Evolutionary conservation across 169 alveolate genomes (phyloP), one percentile per base, ranked within the genome.

Genomic region (Babesia sp.): DNA sequence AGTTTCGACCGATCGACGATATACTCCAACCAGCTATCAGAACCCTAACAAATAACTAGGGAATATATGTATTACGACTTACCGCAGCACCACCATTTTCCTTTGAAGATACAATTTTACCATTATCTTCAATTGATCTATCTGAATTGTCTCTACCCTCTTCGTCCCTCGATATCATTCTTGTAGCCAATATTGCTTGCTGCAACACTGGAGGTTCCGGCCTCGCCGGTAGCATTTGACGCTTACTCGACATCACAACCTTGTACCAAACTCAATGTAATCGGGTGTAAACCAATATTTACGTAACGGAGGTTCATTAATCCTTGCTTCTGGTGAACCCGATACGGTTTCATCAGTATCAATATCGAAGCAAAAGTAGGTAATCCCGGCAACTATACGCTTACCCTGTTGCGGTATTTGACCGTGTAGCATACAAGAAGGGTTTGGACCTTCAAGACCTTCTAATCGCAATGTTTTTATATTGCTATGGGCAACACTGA

Each of bases 381-480:
- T 79, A 7, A 59, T 29, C 14, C 87, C 87, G 26, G 64, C 33
- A 12, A 67, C 18, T 31, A 64, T 39, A 44, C 68, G 64, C 22
- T 50, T 68, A 20, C 87, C 87, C 54, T 51, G 55, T 2, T 70
- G 39, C 18, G 87, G 82, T 0, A 79, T 14, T 31, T 79, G 50
- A 16, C 68, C 78, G 11, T 79, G 71, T 24, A 79, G 45, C 60
- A 68, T 3, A 45, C 87, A 79, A 31, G 59, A 11, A 7, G 87
- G 87, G 2, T 9, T 41, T 29, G 37, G 77, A 16, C 73, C 54
- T 8, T 79, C 71, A 0, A 79, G 11, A 18, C 61, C 66, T 29
- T 71, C 69, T 14, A 79, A 3, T 1, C 61, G 34, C 20, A 79
- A 3, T 5, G 70, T 66, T 31, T 70, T 42, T 36, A 79, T 69